Base-by-base conservation (phyloP, 495 filamentous ascomycete genomes). In the Bacidia gigantensis region DNA sequence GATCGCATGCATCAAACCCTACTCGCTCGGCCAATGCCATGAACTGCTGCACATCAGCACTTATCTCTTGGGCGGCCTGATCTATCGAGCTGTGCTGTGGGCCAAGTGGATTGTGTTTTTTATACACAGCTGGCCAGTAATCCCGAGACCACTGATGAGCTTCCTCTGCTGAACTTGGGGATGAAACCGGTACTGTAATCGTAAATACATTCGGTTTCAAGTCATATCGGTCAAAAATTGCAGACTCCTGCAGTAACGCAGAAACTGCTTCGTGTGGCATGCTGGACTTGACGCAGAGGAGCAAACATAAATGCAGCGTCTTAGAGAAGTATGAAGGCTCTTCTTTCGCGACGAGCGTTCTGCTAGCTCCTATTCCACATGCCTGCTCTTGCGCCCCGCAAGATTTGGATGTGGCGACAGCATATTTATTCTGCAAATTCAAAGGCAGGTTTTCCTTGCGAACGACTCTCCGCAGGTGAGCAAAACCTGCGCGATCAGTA, bases 111-210 rank as follows among this genome's bases (percentile, higher is more conserved):
- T 89, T 88, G 54, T 76, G 82, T 60, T 82, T 82, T 52, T 89
- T 88, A 70, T 93, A 97, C 7, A 87, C 72, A 3, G 84, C 80
- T 0, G 92, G 93, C 92, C 92, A 98, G 62, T 87, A 83, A 24
- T 76, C 72, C 23, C 76, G 69, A 26, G 78, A 81, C 87, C 87
- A 95, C 64, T 72, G 64, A 9, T 79, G 73, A 3, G 92, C 88
- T 68, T 95, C 86, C 11, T 78, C 64, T 20, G 74, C 64, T 18
- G 82, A 89, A 21, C 83, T 81, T 0, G 92, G 89, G 23, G 87
- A 75, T 11, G 84, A 68, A 39, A 81, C 70, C 17, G 92, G 92
- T 18, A 97, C 79, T 2, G 72, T 68, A 18, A 83, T 72, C 10
- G 69, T 70, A 43, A 69, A 57, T 18, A 79, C 72, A 56, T 60